Evolutionary conservation across 257 asterid species (phyloP).

Genomic region (Solanum lignicaule): DNA sequence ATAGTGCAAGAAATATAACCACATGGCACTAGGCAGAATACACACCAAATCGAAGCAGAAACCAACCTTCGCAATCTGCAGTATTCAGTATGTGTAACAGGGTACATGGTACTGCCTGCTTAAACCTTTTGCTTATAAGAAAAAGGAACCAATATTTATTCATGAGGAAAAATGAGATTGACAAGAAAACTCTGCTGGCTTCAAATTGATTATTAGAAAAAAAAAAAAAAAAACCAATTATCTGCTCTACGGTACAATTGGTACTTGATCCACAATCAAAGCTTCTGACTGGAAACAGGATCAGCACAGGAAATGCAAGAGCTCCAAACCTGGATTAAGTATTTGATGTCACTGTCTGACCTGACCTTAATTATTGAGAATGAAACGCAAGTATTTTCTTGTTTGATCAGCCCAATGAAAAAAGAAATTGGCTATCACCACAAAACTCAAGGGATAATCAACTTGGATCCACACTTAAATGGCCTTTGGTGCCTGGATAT

Average conservation of each 20-base stretch:
- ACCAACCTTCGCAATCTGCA: not conserved
- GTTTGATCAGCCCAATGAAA: slow-evolving; percentile 1
- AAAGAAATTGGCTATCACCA: not conserved
- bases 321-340: slow-evolving; percentile 28
- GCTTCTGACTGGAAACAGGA: not conserved
- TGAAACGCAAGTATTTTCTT: slow-evolving; percentile 11
- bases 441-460: slow-evolving; percentile 3
- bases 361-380: slow-evolving; percentile 34
- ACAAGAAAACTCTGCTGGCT: not conserved
- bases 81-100: not conserved
- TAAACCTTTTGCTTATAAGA: not conserved
- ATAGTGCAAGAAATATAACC: not conserved
- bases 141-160: not conserved
- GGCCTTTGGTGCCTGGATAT: slow-evolving; percentile 37
- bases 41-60: not conserved
- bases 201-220: not conserved
- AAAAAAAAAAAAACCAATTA: not conserved
- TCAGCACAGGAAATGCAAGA: slow-evolving; percentile 7
- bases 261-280: not conserved
- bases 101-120: not conserved
- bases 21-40: not conserved
- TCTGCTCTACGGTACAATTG: not conserved
- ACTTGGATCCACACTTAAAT: slow-evolving; percentile 9
- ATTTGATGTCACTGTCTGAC: slow-evolving; percentile 18
- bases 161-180: not conserved